Base-by-base conservation (phyloP, 306 rosid species). In the Alnus rubra region DNA sequence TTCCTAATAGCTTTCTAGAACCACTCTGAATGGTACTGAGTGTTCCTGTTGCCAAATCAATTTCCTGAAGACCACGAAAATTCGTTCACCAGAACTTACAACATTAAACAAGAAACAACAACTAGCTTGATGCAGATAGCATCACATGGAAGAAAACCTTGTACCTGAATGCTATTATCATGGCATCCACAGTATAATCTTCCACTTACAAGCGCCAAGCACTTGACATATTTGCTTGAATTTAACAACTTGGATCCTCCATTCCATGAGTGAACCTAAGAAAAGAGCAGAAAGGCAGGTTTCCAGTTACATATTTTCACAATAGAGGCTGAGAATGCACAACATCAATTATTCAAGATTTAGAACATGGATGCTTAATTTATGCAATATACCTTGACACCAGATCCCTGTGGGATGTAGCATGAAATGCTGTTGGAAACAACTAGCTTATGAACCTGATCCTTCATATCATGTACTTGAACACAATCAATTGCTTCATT, bases 151-250 rank as follows among this genome's bases (percentile, higher is more conserved):
- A 49, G 18, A 75, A 79, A 54, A 13, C 28, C 69, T 28, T 73
- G 73, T 89, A 92, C 98, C 93, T 94, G 98, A 86, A 95, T 86
- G 76, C 92, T 91, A 63, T 82, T 88, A 63, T 95, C 98, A 14
- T 91, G 92, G 84, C 98, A 92, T 83, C 97, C 97, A 60, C 98
- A 95, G 73, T 85, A 92, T 23, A 95, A 82, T 84, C 81, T 92
- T 50, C 91, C 93, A 1, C 72, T 67, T 47, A 74, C 83, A 72
- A 89, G 90, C 84, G 88, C 85, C 89, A 95, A 86, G 82, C 92
- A 89, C 90, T 85, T 95, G 69, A 90, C 97, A 58, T 88, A 76
- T 86, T 92, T 95, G 80, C 78, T 82, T 37, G 92, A 51, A 78
- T 88, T 92, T 68, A 92, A 78, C 82, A 85, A 78, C 79, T 88